Conservation (phyloP, 306 rosid species). For the Quercus aquifolioides region DNA sequence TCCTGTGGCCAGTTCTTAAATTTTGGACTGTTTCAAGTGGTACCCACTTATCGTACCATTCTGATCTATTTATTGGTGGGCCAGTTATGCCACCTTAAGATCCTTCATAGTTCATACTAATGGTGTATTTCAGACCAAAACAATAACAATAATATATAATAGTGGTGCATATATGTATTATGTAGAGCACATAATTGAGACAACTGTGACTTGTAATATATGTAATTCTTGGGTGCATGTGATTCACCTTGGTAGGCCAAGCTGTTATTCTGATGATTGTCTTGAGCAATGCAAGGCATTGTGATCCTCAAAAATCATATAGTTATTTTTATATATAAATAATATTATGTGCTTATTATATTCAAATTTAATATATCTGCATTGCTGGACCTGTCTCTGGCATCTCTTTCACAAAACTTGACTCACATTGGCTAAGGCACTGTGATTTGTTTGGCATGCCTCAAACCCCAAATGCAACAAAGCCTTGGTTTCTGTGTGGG, state of each 20-base stretch:
- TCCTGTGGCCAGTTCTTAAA: constrained; percentile 21
- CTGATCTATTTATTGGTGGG: constrained; percentile 62
- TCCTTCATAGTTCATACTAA: constrained; percentile 10
- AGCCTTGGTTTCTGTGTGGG: constrained; percentile 61
- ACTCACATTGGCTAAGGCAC: constrained; percentile 75
- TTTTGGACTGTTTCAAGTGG: constrained; percentile 34
- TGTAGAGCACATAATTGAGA: constrained; percentile 30
- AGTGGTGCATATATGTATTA: not conserved
- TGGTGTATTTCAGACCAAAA: not conserved
- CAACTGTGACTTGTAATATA: constrained; percentile 20
- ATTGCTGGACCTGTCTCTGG: constrained; percentile 66
- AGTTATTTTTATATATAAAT: not conserved
- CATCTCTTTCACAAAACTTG: constrained; percentile 90
- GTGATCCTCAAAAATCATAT: constrained; percentile 54
- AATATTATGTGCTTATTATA: constrained; percentile 15
- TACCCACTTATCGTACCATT: constrained; percentile 56
- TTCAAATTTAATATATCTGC: constrained; percentile 44
- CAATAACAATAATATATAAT: constrained; percentile 5
- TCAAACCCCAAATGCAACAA: constrained; percentile 50
- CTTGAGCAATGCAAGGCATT: constrained; percentile 45
- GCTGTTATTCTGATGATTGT: constrained; percentile 66
- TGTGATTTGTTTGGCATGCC: constrained; percentile 94
- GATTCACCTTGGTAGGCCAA: constrained; percentile 54
- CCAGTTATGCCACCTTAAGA: constrained; percentile 32
- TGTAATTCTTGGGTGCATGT: constrained; percentile 70